phyloP scores from a whole-genome alignment of 257 asterid genomes.

The Prunella vulgaris region DNA sequence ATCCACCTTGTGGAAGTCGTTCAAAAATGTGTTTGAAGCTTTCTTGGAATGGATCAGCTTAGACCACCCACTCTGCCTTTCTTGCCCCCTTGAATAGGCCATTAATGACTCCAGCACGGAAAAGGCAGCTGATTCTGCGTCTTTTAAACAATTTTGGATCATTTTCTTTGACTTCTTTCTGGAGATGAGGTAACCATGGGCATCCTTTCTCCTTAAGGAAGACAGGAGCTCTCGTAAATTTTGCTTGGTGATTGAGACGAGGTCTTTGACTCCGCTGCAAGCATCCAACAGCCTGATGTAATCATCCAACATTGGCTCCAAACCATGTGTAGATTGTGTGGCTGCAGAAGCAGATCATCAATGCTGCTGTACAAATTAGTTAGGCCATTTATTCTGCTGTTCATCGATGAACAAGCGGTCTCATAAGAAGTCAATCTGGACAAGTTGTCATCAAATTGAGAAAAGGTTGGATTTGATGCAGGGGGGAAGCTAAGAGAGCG shows the following conservation, averaged over 20 bases:
- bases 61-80: constrained; percentile 20
- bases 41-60: constrained; percentile 26
- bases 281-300: constrained; percentile 31
- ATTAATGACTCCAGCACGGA: constrained; percentile 26
- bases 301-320: constrained; percentile 26
- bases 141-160: constrained; percentile 23
- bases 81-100: constrained; percentile 20
- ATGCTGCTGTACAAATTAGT: constrained; percentile 22
- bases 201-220: constrained; percentile 28
- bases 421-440: constrained; percentile 24
- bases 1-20: constrained; percentile 12
- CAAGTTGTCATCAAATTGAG: constrained; percentile 25
- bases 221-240: constrained; percentile 27
- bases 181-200: constrained; percentile 7
- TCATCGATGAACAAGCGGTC: constrained; percentile 30
- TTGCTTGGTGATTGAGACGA: constrained; percentile 23
- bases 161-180: constrained; percentile 27
- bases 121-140: constrained; percentile 27
- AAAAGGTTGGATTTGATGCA: constrained; percentile 23
- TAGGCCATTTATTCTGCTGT: constrained; percentile 19
- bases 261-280: constrained; percentile 25
- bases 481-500: constrained; percentile 46
- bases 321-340: constrained; percentile 22
- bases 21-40: not conserved
- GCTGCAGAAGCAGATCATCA: constrained; percentile 27